Conservation (phyloP, 1,284 basidiomycete species). For the Puccinia novopanici region DNA sequence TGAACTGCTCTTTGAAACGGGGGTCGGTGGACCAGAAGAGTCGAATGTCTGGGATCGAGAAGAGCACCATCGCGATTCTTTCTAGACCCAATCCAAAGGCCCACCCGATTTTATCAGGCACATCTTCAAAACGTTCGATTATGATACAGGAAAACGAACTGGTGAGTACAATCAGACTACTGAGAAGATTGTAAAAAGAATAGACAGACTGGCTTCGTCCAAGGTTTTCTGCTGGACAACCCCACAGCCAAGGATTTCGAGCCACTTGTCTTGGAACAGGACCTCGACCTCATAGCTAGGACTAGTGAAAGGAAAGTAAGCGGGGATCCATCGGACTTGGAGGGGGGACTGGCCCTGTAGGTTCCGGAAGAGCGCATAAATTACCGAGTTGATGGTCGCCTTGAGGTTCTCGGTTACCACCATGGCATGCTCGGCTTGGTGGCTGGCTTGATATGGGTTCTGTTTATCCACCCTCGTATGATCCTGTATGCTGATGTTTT, state of each 20-base stretch:
- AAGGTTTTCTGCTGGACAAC: constrained; percentile 87
- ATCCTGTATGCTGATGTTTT: constrained; percentile 70
- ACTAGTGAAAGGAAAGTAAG: constrained; percentile 95
- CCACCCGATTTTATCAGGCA: constrained; percentile 86
- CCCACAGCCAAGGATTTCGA: constrained; percentile 93
- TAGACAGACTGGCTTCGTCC: constrained; percentile 75
- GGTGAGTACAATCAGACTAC: background rate
- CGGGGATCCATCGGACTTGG: constrained; percentile 92
- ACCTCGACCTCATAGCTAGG: constrained; percentile 98
- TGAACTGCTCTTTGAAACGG: constrained; percentile 86
- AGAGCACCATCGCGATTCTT: constrained; percentile 97
- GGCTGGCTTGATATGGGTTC: constrained; percentile 78
- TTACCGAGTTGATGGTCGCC: constrained; percentile 82
- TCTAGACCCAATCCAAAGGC: constrained; percentile 97
- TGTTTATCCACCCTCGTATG: constrained; percentile 66
- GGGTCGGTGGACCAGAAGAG: constrained; percentile 93
- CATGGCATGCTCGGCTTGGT: constrained; percentile 67
- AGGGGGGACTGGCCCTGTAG: constrained; percentile 67
- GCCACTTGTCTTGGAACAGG: constrained; percentile 89
- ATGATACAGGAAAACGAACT: background rate
- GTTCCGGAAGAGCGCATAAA: constrained; percentile 73
- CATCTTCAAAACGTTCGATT: constrained; percentile 63
- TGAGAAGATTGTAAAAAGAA: background rate
- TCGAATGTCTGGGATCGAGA: constrained; percentile 96
- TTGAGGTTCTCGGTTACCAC: constrained; percentile 79